Conservation (phyloP, 2,329 filamentous ascomycete genomes). For the Cordyceps fumosorosea region DNA sequence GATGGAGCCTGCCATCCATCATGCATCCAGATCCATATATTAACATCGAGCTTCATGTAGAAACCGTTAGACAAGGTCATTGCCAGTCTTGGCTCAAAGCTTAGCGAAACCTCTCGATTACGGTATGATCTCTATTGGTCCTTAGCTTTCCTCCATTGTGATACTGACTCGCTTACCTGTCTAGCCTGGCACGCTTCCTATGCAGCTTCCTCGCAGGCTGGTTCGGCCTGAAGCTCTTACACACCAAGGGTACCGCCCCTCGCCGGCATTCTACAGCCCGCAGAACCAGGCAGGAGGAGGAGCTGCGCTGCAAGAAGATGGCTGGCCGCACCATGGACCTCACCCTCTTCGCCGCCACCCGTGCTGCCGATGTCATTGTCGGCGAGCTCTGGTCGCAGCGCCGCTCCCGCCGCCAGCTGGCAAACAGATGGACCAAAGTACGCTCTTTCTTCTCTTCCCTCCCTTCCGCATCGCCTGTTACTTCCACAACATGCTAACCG, state of each 20-base stretch:
- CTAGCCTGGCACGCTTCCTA: slow-evolving; percentile 52
- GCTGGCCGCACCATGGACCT: slow-evolving; percentile 75
- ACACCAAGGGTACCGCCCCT: slow-evolving; percentile 37
- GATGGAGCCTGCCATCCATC: neutral
- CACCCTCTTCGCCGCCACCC: slow-evolving; percentile 68
- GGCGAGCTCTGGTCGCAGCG: slow-evolving; percentile 57
- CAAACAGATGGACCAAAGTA: slow-evolving; percentile 42
- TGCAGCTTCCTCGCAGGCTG: slow-evolving; percentile 53
- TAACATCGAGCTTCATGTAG: neutral
- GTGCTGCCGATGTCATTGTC: slow-evolving; percentile 65
- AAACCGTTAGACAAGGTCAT: slow-evolving; percentile 14
- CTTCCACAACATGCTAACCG: neutral
- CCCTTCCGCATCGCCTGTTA: neutral
- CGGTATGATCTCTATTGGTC: slow-evolving; percentile 21
- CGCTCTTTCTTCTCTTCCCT: slow-evolving; percentile 17
- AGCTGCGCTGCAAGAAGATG: slow-evolving; percentile 19
- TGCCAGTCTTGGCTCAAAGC: slow-evolving; percentile 19
- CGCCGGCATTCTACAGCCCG: slow-evolving; percentile 22
- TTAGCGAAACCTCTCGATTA: slow-evolving; percentile 21
- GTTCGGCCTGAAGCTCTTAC: slow-evolving; percentile 50
- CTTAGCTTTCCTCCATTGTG: neutral
- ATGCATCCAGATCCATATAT: neutral
- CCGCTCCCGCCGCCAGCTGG: slow-evolving; percentile 36
- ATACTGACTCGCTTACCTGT: neutral
- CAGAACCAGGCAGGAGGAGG: neutral